Evolutionary conservation across 2,329 filamentous ascomycete genomes (phyloP).

Genomic region (Aspergillus luchuensis): DNA sequence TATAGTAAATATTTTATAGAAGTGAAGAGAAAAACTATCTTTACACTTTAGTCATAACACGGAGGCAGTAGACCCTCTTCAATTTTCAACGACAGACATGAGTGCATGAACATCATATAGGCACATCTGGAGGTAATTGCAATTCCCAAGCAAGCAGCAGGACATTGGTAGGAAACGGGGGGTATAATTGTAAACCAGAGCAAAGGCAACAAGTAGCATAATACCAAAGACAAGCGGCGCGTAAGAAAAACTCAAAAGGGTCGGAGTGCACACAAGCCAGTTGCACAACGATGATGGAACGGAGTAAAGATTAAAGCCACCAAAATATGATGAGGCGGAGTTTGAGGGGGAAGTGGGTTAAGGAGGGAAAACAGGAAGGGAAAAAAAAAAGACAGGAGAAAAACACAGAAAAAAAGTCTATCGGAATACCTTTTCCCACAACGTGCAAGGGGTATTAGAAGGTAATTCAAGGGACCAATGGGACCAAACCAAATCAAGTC

Average conservation of each 20-base stretch:
- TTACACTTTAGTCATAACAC: not conserved
- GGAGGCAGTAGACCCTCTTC: not conserved
- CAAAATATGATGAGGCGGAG: not conserved
- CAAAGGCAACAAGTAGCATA: not conserved
- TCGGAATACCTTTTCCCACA: constrained; percentile 26
- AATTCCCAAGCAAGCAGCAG: constrained; percentile 6
- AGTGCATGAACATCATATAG: constrained; percentile 14
- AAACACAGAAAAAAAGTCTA: constrained; percentile 27
- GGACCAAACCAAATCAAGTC: constrained; percentile 23
- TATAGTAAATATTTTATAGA: no score
- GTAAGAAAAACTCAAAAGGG: not conserved
- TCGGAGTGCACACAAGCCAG: not conserved
- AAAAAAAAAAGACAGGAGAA: constrained; percentile 1
- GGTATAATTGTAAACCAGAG: constrained; percentile 18
- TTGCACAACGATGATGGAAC: not conserved
- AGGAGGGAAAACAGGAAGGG: constrained; percentile 12
- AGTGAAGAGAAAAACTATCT: not conserved
- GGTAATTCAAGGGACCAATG: constrained; percentile 19
- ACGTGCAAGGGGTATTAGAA: constrained; percentile 29
- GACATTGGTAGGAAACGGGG: constrained; percentile 8
- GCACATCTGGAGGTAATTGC: constrained; percentile 6
- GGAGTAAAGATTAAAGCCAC: constrained; percentile 7
- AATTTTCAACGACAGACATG: constrained; percentile 5
- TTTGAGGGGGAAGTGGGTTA: constrained; percentile 1
- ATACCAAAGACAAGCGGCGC: not conserved